These are phyloP conservation scores for Paracamarosporium sp. DNA, from an alignment of 2,329 filamentous ascomycete species.

Conservation along the genomic window DNA sequence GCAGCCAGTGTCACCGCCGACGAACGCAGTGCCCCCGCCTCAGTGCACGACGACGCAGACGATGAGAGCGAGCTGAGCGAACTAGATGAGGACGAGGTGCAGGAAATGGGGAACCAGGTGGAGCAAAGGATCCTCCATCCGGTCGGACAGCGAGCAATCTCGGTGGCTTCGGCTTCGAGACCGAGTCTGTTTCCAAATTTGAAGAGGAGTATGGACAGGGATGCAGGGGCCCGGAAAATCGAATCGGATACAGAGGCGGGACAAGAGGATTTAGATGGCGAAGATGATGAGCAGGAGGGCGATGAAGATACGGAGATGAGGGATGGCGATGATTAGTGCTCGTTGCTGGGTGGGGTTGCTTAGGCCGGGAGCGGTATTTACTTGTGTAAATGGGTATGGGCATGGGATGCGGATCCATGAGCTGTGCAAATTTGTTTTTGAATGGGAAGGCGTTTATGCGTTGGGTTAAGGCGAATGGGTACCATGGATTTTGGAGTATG, in stretches of 20 bases:
- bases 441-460: neutral
- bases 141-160: neutral
- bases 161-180: constrained; percentile 12
- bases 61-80: constrained; percentile 64
- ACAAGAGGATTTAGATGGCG: neutral
- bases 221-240: neutral
- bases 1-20: constrained; percentile 38
- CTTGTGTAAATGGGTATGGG: neutral
- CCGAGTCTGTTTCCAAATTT: constrained; percentile 35
- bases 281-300: neutral
- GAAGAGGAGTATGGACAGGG: constrained; percentile 13
- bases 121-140: constrained; percentile 1
- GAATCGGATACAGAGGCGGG: neutral
- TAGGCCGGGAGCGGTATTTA: neutral
- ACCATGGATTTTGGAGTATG: neutral
- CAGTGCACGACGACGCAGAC: constrained; percentile 59
- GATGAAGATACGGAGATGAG: neutral
- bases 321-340: neutral
- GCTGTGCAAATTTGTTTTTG: too few relatives aligned
- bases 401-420: neutral
- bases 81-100: constrained; percentile 52
- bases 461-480: neutral
- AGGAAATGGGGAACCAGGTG: constrained; percentile 38
- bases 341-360: neutral
- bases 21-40: constrained; percentile 64